A percentile compares a stretch with the other conserved stretches of the same genome.
phyloP scores from a whole-genome alignment of 768 basidiomycete species.

The Rhizopogon vinicolor region DNA sequence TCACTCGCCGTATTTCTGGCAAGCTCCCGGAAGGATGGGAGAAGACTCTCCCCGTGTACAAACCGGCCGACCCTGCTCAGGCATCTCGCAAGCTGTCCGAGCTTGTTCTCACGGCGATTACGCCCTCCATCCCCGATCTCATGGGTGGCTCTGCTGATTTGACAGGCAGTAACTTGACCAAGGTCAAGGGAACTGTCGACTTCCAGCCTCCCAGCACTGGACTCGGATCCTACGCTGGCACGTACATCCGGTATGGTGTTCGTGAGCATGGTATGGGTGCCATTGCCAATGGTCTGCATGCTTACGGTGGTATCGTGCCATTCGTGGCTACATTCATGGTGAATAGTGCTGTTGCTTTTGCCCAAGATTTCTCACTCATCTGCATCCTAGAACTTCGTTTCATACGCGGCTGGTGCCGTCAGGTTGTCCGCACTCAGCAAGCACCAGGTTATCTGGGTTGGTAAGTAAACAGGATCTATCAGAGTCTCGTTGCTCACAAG shows the following conservation, averaged over 20 bases:
- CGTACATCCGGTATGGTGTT: slow-evolving; percentile 94
- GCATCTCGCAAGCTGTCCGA: slow-evolving; percentile 94
- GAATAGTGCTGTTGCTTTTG: slow-evolving; percentile 15
- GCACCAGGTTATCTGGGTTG: slow-evolving; percentile 92
- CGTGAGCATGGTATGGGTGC: slow-evolving; percentile 98
- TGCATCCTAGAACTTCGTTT: slow-evolving; percentile 74
- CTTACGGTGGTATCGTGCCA: slow-evolving; percentile 89
- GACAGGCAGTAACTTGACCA: slow-evolving; percentile 90
- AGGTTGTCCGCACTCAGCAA: slow-evolving; percentile 84
- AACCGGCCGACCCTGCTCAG: slow-evolving; percentile 74
- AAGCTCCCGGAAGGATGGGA: slow-evolving; percentile 87
- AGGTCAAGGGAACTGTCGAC: slow-evolving; percentile 79
- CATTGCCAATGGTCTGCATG: slow-evolving; percentile 85
- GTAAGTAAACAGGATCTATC: slow-evolving; percentile 37
- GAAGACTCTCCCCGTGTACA: slow-evolving; percentile 80
- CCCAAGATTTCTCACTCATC: slow-evolving; percentile 7
- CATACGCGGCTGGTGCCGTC: slow-evolving; percentile 90
- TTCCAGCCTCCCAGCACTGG: slow-evolving; percentile 89
- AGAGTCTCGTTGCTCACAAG: not conserved
- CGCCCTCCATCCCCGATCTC: slow-evolving; percentile 76
- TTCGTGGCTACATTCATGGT: slow-evolving; percentile 92
- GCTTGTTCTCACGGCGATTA: slow-evolving; percentile 75
- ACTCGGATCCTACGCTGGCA: slow-evolving; percentile 79
- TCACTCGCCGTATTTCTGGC: slow-evolving; percentile 79
- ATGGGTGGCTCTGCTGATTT: slow-evolving; percentile 88